phyloP scores from a whole-genome alignment of 257 asterid species.

The Paulownia fortunei region DNA sequence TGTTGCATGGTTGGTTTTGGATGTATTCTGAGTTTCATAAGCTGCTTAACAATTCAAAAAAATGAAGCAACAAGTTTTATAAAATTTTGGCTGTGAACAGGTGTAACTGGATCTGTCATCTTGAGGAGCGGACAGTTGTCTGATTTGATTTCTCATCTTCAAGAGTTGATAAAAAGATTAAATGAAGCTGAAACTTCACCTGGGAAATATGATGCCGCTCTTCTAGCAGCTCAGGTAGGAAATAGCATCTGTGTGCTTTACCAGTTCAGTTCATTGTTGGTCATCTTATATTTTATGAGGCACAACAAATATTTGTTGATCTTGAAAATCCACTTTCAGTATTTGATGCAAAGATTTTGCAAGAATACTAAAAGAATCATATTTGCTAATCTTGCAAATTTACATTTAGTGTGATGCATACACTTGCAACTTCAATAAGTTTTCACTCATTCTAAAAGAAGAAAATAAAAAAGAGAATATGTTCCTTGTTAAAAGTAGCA shows the following conservation, averaged over 20 bases:
- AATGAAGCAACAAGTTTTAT: background rate
- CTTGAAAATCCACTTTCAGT: background rate
- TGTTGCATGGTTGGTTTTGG: slow-evolving; percentile 7
- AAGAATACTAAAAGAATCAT: background rate
- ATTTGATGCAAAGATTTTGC: background rate
- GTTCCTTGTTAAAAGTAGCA: background rate
- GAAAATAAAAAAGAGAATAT: background rate
- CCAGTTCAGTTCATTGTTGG: slow-evolving; percentile 10
- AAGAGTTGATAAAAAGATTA: slow-evolving; percentile 65
- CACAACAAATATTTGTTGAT: background rate
- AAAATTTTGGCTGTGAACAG: slow-evolving; percentile 39
- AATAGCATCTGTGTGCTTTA: slow-evolving; percentile 14
- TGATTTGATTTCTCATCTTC: slow-evolving; percentile 74
- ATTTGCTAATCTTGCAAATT: slow-evolving; percentile 12
- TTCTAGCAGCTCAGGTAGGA: slow-evolving; percentile 76
- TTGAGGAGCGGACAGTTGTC: slow-evolving; percentile 78
- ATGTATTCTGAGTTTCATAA: slow-evolving; percentile 11
- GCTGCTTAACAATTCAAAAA: slow-evolving; percentile 6
- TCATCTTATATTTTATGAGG: slow-evolving; percentile 17
- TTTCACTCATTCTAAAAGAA: background rate
- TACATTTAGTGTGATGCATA: background rate
- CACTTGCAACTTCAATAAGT: background rate
- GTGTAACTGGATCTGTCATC: slow-evolving; percentile 77
- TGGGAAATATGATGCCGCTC: slow-evolving; percentile 76
- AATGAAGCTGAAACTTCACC: slow-evolving; percentile 82